Base-by-base conservation (phyloP, 306 rosid genomes). In the Alnus rubra region DNA sequence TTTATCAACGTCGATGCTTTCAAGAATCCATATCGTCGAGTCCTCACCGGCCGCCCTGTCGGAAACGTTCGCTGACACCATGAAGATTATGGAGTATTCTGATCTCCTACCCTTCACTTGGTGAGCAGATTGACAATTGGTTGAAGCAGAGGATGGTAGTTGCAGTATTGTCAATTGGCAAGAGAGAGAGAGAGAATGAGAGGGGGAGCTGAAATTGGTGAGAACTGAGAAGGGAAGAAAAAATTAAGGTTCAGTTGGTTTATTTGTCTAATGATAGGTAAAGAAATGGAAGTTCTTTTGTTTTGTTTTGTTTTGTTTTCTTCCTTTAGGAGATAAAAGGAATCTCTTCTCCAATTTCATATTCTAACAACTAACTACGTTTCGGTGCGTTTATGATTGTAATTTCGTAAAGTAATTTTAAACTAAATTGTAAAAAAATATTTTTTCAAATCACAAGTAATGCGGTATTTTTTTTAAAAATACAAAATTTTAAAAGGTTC, bases 1-100 rank as follows among this genome's bases (percentile, higher is more conserved):
- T 28, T 78, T 89, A 84, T 87, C 92, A 80, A 90, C 79, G 68
- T 87, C 88, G 65, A 90, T 76, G 78, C 77, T 80, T 78, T 92
- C 90, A 68, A 94, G 94, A 74, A 76, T 60, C 90, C 91, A 83
- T 64, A 71, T 45, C 33, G 84, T 30, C 62, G 97, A 50, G 30
- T 87, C 89, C 52, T 82, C 83, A 4, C 50, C 37, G 28, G 14
- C 80, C 30, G 30, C 55, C 16, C 53, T 71, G 44, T 79, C 86
- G 54, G 88, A 45, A 31, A 56, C 69, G 75, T 71, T 83, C 84
- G 73, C 73, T 12, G 55, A 33, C 75, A 63, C 69, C 70, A 59
- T 11, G 44, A 30, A 28, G 45, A 42, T 5, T 42, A 42, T 42
- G 45, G 45, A 42, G 8, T 42, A 42, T 42, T 8, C 35, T 63